phyloP scores from a whole-genome alignment of 2,329 filamentous ascomycete genomes.

The Aspergillus brunneoviolaceus region DNA sequence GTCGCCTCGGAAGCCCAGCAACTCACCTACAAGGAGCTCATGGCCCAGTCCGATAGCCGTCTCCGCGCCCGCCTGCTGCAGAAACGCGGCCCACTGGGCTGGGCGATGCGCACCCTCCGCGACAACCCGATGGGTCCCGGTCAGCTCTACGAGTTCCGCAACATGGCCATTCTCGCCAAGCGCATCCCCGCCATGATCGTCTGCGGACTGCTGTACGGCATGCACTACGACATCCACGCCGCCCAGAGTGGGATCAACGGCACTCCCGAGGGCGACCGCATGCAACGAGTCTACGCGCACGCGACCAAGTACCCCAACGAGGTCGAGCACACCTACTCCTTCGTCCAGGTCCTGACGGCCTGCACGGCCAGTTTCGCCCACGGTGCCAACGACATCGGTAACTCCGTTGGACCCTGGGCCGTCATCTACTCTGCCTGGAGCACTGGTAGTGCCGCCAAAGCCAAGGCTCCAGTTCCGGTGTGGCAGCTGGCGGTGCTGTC shows the following conservation, averaged over 20 bases:
- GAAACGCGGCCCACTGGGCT: constrained; percentile 68
- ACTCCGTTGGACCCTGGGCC: constrained; percentile 68
- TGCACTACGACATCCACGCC: constrained; percentile 79
- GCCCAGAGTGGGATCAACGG: constrained; percentile 69
- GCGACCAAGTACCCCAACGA: constrained; percentile 68
- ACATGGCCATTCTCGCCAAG: constrained; percentile 62
- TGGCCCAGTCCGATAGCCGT: constrained; percentile 56
- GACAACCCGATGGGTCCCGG: constrained; percentile 72
- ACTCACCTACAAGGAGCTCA: constrained; percentile 61
- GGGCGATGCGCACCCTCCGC: constrained; percentile 76
- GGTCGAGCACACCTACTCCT: constrained; percentile 62
- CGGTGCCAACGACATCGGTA: constrained; percentile 75
- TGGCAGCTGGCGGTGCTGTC: constrained; percentile 76
- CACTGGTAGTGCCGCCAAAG: constrained; percentile 59
- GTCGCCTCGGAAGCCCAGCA: constrained; percentile 52
- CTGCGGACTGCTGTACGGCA: constrained; percentile 66
- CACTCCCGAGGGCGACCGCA: constrained; percentile 71
- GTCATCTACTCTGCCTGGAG: constrained; percentile 68
- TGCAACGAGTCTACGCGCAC: constrained; percentile 65
- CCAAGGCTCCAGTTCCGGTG: constrained; percentile 66
- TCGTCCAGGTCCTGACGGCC: constrained; percentile 55
- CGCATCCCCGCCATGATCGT: constrained; percentile 69
- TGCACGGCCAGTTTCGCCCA: constrained; percentile 57
- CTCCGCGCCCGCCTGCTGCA: constrained; percentile 64
- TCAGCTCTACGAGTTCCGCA: constrained; percentile 71